Evolutionary conservation across 2,329 filamentous ascomycete species (phyloP), one percentile per base, ranked within the genome.

Genomic region (Penicillium paneum): DNA sequence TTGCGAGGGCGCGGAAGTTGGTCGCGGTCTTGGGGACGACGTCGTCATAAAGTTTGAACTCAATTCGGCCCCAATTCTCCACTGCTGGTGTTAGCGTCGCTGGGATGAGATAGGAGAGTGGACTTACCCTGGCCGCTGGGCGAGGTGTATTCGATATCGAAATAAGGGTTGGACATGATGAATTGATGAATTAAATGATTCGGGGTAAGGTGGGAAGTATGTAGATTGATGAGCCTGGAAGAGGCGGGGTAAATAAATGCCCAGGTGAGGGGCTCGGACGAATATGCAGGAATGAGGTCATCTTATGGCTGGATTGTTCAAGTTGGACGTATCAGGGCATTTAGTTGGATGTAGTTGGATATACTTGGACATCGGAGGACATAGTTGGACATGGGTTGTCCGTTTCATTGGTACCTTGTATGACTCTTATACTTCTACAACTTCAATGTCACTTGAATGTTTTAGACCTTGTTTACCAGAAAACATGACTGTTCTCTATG

Each of bases 1-100:
- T 90, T 84, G 86, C 90, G 69, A 92, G 87, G 70, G 83, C 84
- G 61, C 82, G 83, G 85, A 93, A 93, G 83, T 92, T 92, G 76
- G 84, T 80, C 64, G 82, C 81, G 49, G 91, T 96, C 84, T 88
- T 93, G 74, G 91, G 91, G 73, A 94, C 90, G 59, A 85, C 81
- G 64, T 91, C 84, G 72, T 91, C 83, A 81, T 81, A 96, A 72
- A 96, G 89, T 68, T 86, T 84, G 81, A 96, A 93, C 79, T 84
- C 88, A 81, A 97, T 89, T 73, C 87, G 87, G 68, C 89, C 91
- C 48, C 54, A 54, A 11, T 39, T 48, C 15, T 48, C 45, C 45
- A 48, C 45, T 48, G n/a, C 24, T 28, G 8, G 26, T 15, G 21
- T 48, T 48, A 48, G 34, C 39, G 8, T 26, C n/a, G 11, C 13